Conservation (phyloP, 2,329 filamentous ascomycete species). For the Cadophora sp. region DNA sequence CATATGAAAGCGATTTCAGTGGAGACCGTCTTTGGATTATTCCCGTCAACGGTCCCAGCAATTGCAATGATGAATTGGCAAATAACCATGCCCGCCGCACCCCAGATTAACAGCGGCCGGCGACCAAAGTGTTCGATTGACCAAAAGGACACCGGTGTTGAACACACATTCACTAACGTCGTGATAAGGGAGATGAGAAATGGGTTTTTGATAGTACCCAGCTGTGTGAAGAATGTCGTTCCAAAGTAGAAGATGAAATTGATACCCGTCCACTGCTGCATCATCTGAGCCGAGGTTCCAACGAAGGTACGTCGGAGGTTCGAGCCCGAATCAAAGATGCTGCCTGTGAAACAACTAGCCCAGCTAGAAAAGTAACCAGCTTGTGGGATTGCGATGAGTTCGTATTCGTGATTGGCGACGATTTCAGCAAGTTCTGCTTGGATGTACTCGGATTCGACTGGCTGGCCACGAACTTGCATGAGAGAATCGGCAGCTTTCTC, state of each 20-base stretch:
- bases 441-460: not conserved
- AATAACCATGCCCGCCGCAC: slow-evolving; percentile 81
- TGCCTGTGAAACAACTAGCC: not conserved
- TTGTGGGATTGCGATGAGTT: not conserved
- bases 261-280: slow-evolving; percentile 79
- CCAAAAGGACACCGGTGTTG: slow-evolving; percentile 87
- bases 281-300: slow-evolving; percentile 78
- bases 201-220: not conserved
- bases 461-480: not conserved
- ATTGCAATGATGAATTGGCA: slow-evolving; percentile 57
- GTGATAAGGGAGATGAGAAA: not conserved
- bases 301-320: slow-evolving; percentile 52
- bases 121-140: slow-evolving; percentile 84
- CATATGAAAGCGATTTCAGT: slow-evolving; percentile 63
- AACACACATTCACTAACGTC: slow-evolving; percentile 68
- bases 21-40: not conserved
- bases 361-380: not conserved
- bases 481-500: not conserved
- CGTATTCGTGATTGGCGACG: not conserved
- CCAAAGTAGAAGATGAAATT: slow-evolving; percentile 94
- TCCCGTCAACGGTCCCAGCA: not conserved
- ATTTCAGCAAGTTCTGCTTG: not conserved
- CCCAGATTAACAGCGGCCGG: slow-evolving; percentile 78
- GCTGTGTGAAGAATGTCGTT: slow-evolving; percentile 84
- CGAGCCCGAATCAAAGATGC: not conserved